Evolutionary conservation across 2,329 filamentous ascomycete genomes (phyloP), one percentile per base, ranked within the genome.

Genomic region (Colletotrichum sp.): DNA sequence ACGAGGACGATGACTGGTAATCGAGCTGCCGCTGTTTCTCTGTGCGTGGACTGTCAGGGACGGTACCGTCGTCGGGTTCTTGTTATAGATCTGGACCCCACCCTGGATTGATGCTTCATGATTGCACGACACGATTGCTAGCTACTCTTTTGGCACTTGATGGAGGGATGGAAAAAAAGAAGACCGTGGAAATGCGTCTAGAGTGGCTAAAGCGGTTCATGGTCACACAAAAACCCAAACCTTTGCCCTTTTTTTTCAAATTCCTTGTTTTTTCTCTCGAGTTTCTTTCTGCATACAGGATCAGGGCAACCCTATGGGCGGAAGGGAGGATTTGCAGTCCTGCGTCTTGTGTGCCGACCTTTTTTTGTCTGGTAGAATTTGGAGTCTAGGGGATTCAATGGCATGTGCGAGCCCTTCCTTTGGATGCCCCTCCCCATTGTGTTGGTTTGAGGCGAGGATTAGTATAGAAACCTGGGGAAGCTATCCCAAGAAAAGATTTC

Each of bases 1-100:
- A 91, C 72, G 90, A 93, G 24, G 92, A 94, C 21, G 93, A 94
- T 63, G 92, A 95, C 81, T 94, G 93, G 93, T 94, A 83, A 80
- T 68, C 63, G 71, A 68, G 32, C 52, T 24, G 63, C 48, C 10
- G 43, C 43, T 52, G 43, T 52, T 52, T 21, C 43, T 52, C n/a
- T 52, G 57, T 75, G 71, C 78, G 72, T 79, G 61, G 67, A 67
- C 67, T 52, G 73, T 68, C 64, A 63, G 71, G 67, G 74, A 71
- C 66, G 74, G 36, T 39, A 63, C 32, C 60, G 61, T 55, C 68
- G 61, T 55, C 68, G 60, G 74, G 66, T 75, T 63, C 59, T 68
- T 65, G 43, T 52, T 52, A 34, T 71, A 71, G 67, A 75, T 75
- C 60, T 68, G 67, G 36, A 71, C 52, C 43, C n/a, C 43, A 52